These are phyloP conservation scores for Aspergillus leporis DNA, from an alignment of 495 filamentous ascomycete species.

Conservation along the genomic window DNA sequence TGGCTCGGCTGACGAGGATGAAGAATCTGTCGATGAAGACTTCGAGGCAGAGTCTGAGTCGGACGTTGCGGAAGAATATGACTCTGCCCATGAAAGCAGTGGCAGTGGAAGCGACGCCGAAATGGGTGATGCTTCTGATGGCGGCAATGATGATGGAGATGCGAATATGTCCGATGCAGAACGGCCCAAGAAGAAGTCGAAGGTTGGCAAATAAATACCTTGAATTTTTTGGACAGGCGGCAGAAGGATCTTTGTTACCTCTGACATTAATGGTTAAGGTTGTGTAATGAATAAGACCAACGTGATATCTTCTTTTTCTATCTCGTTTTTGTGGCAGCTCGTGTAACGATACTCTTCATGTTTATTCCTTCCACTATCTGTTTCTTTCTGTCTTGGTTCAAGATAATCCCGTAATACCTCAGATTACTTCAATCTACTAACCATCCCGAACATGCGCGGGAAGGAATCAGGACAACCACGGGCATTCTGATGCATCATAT, in stretches of 20 bases:
- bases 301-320: slow-evolving; percentile 6
- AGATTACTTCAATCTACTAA: neutral
- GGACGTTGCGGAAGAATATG: slow-evolving; percentile 95
- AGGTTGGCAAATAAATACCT: slow-evolving; percentile 40
- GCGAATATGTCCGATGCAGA: slow-evolving; percentile 34
- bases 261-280: slow-evolving; percentile 1
- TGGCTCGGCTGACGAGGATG: slow-evolving; percentile 93
- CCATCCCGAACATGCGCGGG: neutral
- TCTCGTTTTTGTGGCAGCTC: neutral
- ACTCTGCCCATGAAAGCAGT: slow-evolving; percentile 84
- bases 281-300: slow-evolving; percentile 18
- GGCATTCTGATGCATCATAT: slow-evolving; percentile 14
- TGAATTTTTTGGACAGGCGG: neutral
- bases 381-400: neutral
- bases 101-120: slow-evolving; percentile 66
- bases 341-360: neutral
- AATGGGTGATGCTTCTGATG: slow-evolving; percentile 59
- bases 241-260: neutral
- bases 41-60: slow-evolving; percentile 89
- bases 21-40: slow-evolving; percentile 92
- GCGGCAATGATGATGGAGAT: slow-evolving; percentile 53
- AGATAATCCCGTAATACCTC: neutral
- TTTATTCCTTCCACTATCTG: slow-evolving; percentile 16
- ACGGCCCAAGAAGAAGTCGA: slow-evolving; percentile 72
- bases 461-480: neutral